These are phyloP conservation scores for Trichoderma harzianum DNA, from an alignment of 2,329 filamentous ascomycete genomes.

Conservation along the genomic window DNA sequence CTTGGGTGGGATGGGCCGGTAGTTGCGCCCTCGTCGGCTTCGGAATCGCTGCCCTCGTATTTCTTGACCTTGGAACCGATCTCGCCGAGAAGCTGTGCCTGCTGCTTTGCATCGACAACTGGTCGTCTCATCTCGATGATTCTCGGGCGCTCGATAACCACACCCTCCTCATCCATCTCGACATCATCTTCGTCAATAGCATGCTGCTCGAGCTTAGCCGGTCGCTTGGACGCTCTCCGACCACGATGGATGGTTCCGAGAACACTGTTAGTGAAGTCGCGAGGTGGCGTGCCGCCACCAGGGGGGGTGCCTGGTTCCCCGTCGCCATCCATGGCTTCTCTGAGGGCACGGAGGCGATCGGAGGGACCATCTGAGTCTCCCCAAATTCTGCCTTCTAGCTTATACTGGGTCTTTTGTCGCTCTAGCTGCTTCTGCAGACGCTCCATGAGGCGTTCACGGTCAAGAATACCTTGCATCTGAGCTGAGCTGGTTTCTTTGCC, in stretches of 20 bases:
- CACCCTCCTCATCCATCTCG: conserved; percentile 50
- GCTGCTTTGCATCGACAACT: conserved; percentile 60
- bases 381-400: conserved; percentile 91
- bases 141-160: conserved; percentile 74
- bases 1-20: conserved; percentile 74
- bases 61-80: conserved; percentile 72
- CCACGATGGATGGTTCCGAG: conserved; percentile 68
- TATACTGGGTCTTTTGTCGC: conserved; percentile 95
- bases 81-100: conserved; percentile 63
- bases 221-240: conserved; percentile 55
- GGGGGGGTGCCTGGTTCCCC: conserved; percentile 42
- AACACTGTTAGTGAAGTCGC: conserved; percentile 67
- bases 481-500: conserved; percentile 62
- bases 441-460: conserved; percentile 88
- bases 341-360: conserved; percentile 83
- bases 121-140: conserved; percentile 77
- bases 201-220: conserved; percentile 43
- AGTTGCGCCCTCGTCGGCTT: conserved; percentile 63
- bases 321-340: conserved; percentile 86
- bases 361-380: conserved; percentile 78
- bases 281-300: conserved; percentile 50
- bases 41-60: conserved; percentile 70
- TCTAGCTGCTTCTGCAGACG: conserved; percentile 93
- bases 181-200: conserved; percentile 50
- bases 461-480: conserved; percentile 87